These are phyloP conservation scores for Fusarium hainanense DNA, from an alignment of 2,329 filamentous ascomycete species.

Conservation along the genomic window DNA sequence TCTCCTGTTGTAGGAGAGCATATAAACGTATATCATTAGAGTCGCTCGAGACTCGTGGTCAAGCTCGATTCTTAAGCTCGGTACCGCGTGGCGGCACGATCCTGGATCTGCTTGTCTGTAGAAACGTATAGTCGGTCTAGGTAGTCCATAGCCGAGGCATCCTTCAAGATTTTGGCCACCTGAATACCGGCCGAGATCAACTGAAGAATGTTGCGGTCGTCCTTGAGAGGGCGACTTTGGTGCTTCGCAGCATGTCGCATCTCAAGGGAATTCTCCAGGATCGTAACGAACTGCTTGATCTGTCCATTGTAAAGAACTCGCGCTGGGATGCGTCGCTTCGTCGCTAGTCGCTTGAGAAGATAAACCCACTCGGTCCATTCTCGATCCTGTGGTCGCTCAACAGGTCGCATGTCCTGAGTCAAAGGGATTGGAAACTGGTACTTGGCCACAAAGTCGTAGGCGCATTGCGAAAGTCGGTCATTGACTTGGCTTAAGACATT, in stretches of 20 bases:
- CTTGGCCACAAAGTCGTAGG: slow-evolving; percentile 90
- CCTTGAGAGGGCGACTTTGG: slow-evolving; percentile 84
- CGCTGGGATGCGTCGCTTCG: slow-evolving; percentile 85
- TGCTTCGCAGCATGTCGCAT: slow-evolving; percentile 88
- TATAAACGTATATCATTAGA: slow-evolving; percentile 47
- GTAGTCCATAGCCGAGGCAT: slow-evolving; percentile 84
- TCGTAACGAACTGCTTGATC: slow-evolving; percentile 91
- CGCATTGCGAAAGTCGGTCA: slow-evolving; percentile 84
- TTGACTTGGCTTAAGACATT: slow-evolving; percentile 83
- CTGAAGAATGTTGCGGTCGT: slow-evolving; percentile 89
- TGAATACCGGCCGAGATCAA: slow-evolving; percentile 88
- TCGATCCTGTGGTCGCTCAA: slow-evolving; percentile 78
- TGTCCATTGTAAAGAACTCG: slow-evolving; percentile 88
- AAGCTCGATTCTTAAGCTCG: slow-evolving; percentile 46
- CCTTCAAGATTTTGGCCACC: slow-evolving; percentile 87
- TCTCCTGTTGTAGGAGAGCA: slow-evolving; percentile 39
- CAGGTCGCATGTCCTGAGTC: slow-evolving; percentile 82
- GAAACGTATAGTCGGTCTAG: slow-evolving; percentile 84
- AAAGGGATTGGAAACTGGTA: slow-evolving; percentile 91
- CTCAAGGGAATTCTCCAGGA: slow-evolving; percentile 87
- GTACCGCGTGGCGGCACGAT: slow-evolving; percentile 61
- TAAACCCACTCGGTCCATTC: slow-evolving; percentile 96
- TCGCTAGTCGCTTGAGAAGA: slow-evolving; percentile 84
- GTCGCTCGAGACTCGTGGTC: slow-evolving; percentile 39
- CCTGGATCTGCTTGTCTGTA: slow-evolving; percentile 82